Percentiles rank a stretch among this genome's conserved stretches.
Conservation (phyloP, 2,329 filamentous ascomycete species). For the Cadophora malorum region DNA sequence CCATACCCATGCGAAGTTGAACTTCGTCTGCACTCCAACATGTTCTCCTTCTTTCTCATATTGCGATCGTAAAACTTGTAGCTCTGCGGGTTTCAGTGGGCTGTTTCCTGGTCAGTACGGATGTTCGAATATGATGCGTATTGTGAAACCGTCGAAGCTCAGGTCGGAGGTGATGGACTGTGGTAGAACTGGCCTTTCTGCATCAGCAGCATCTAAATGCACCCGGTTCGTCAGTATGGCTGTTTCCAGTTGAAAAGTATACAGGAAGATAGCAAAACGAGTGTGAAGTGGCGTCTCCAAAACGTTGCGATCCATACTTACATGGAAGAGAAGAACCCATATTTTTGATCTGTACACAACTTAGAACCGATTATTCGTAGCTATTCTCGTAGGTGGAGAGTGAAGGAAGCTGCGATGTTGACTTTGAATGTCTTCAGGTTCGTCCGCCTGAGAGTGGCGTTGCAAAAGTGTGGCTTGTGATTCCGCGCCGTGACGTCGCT, state of each 20-base stretch:
- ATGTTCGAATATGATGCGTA: constrained; percentile 9
- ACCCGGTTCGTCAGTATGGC: constrained; percentile 42
- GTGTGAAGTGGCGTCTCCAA: constrained; percentile 41
- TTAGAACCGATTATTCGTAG: neutral
- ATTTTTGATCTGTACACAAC: constrained; percentile 20
- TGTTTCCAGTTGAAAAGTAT: constrained; percentile 38
- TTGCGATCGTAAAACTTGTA: constrained; percentile 89
- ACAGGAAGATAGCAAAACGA: constrained; percentile 37
- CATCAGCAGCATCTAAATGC: constrained; percentile 87
- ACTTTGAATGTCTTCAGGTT: constrained; percentile 8
- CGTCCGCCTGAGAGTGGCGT: constrained; percentile 26
- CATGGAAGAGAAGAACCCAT: constrained; percentile 47
- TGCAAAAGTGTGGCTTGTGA: constrained; percentile 30
- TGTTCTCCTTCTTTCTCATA: constrained; percentile 98
- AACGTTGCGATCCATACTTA: constrained; percentile 42
- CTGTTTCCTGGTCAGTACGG: constrained; percentile 53
- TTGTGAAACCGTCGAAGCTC: neutral
- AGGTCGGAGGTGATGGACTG: neutral
- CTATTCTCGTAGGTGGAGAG: neutral
- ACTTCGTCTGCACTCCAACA: constrained; percentile 97
- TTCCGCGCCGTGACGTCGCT: constrained; percentile 19
- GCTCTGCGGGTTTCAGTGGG: constrained; percentile 88
- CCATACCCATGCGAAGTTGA: constrained; percentile 98
- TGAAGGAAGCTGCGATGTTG: constrained; percentile 23
- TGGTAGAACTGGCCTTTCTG: constrained; percentile 75